Evolutionary conservation across 768 basidiomycete species (phyloP).

Genomic region (Sarcodon aspratus): DNA sequence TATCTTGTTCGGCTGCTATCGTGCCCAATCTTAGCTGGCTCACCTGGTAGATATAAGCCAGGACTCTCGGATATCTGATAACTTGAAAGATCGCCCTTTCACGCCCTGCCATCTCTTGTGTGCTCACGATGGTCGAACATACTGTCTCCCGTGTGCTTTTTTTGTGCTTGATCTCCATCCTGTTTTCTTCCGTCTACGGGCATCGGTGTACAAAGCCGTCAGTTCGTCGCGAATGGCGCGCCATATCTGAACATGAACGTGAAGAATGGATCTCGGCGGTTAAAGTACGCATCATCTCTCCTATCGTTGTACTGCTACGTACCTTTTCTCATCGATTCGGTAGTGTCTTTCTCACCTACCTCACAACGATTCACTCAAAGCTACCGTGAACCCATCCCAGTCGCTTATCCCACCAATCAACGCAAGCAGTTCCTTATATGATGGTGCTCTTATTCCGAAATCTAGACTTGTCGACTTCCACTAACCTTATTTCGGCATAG

Average conservation of each 20-base stretch:
- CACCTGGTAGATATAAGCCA: too few species aligned
- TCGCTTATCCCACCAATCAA: neutral
- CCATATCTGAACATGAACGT: constrained; percentile 5
- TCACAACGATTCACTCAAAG: neutral
- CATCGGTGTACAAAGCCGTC: constrained; percentile 8
- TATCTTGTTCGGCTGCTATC: too few species aligned
- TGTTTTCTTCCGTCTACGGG: neutral
- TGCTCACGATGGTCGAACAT: too few species aligned
- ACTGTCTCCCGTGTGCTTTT: too few species aligned
- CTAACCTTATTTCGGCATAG: neutral
- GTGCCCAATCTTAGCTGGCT: too few species aligned
- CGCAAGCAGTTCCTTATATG: neutral
- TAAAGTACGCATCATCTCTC: constrained; percentile 6
- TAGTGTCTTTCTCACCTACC: neutral
- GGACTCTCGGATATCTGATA: too few species aligned
- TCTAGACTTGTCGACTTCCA: neutral
- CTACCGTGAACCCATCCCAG: neutral
- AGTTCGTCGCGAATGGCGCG: constrained; percentile 14
- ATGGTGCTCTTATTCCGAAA: neutral
- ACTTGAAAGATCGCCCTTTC: too few species aligned
- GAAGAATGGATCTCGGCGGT: constrained; percentile 13
- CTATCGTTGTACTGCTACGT: neutral
- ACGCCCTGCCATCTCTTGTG: too few species aligned
- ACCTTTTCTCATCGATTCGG: too few species aligned
- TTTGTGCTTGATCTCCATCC: too few species aligned